These are phyloP conservation scores for Colletotrichum camelliae DNA, from an alignment of 2,329 filamentous ascomycete genomes.

Conservation along the genomic window DNA sequence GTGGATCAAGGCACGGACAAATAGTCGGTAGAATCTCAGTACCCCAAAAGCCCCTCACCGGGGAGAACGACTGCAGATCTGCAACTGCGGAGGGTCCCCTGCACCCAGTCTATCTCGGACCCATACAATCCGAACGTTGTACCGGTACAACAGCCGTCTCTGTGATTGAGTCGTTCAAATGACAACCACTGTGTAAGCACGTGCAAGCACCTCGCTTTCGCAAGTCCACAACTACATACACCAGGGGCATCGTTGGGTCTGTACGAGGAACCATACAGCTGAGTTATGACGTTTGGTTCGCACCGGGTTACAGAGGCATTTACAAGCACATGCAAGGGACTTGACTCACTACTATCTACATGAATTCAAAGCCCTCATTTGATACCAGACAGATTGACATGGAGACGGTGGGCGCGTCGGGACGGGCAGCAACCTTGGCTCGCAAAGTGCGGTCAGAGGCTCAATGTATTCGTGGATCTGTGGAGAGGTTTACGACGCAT, in stretches of 20 bases:
- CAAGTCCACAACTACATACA: background rate
- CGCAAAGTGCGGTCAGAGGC: background rate
- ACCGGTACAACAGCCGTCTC: background rate
- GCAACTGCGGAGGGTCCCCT: background rate
- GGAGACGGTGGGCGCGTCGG: background rate
- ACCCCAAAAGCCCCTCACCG: background rate
- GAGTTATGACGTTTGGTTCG: background rate
- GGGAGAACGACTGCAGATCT: background rate
- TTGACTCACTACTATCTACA: background rate
- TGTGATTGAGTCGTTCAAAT: background rate
- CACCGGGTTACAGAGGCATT: background rate
- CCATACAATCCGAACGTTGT: background rate
- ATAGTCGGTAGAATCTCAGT: background rate
- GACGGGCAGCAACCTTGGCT: background rate
- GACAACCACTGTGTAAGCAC: background rate
- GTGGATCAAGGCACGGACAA: background rate
- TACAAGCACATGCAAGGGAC: background rate
- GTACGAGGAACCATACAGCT: background rate
- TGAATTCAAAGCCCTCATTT: background rate
- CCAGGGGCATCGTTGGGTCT: background rate
- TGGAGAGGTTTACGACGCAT: background rate
- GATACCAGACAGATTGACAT: background rate
- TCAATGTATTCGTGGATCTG: background rate
- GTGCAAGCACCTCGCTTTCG: background rate
- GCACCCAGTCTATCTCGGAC: background rate